Evolutionary conservation across 148 eudicot genomes (phyloP).

Genomic region (Euryodendron excelsum): DNA sequence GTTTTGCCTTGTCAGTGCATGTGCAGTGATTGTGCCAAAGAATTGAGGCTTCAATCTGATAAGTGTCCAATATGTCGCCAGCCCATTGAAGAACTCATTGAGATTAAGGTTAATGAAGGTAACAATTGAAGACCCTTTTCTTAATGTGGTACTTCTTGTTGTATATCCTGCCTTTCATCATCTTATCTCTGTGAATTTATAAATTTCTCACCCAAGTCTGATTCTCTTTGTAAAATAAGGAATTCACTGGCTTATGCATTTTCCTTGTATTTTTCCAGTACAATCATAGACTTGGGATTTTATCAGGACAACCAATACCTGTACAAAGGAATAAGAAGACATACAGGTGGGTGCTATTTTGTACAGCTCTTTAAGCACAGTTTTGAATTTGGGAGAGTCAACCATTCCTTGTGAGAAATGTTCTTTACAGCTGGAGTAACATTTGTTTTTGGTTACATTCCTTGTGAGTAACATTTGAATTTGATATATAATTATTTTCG

Average conservation of each 20-base stretch:
- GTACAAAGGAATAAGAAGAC: background rate
- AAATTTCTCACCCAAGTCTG: too few relatives aligned
- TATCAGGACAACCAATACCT: background rate
- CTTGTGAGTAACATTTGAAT: background rate
- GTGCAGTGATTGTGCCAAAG: conserved; percentile 65
- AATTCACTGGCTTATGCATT: conserved; percentile 2
- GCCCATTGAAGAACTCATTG: conserved; percentile 41
- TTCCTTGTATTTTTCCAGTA: background rate
- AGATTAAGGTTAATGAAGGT: conserved; percentile 39
- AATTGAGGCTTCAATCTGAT: conserved; percentile 40
- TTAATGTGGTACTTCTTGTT: background rate
- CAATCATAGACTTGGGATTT: conserved; percentile 6
- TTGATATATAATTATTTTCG: too few relatives aligned
- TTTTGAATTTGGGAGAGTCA: background rate
- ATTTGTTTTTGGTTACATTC: background rate
- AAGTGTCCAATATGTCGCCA: conserved; percentile 63
- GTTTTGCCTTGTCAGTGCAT: conserved; percentile 36
- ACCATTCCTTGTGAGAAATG: background rate
- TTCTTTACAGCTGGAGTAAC: background rate
- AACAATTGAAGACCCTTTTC: conserved; percentile 6
- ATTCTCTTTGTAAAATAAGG: background rate
- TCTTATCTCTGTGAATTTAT: background rate
- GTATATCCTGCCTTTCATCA: background rate
- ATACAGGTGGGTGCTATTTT: conserved; percentile 6
- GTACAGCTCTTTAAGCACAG: background rate